These are phyloP conservation scores for Pseudogymnoascus pannorum DNA, from an alignment of 2,329 filamentous ascomycete genomes.

Conservation along the genomic window DNA sequence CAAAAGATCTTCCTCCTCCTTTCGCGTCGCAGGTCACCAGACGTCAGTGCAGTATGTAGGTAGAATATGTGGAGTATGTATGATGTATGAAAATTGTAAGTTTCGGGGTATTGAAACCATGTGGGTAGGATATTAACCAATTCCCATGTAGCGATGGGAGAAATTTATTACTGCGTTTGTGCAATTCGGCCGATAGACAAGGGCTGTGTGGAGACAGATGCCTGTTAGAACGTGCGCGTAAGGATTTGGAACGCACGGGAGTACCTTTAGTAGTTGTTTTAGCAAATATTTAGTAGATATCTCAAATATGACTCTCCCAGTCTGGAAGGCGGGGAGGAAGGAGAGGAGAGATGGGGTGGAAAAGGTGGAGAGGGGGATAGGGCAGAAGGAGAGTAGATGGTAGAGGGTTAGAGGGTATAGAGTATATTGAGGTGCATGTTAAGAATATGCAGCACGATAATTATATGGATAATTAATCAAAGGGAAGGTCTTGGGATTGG, in stretches of 20 bases:
- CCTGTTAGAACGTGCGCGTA: constrained; percentile 1
- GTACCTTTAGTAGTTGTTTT: not conserved
- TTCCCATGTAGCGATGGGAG: not conserved
- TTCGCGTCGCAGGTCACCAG: not conserved
- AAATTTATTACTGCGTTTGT: not conserved
- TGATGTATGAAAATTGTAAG: constrained; percentile 2
- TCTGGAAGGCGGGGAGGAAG: not conserved
- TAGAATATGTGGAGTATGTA: not conserved
- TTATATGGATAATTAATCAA: not conserved
- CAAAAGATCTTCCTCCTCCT: not conserved
- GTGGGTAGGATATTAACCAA: not conserved
- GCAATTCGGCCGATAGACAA: not conserved
- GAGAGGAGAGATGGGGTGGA: not conserved
- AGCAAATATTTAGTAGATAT: not conserved
- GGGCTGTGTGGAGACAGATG: not conserved
- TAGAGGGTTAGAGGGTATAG: not conserved
- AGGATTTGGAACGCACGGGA: not conserved
- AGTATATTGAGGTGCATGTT: not conserved
- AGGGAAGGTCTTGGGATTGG: not conserved
- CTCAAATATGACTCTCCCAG: not conserved
- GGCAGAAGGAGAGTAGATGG: not conserved
- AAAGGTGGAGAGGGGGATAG: not conserved
- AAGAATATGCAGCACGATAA: not conserved
- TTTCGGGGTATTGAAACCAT: constrained; percentile 1
- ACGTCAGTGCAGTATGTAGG: not conserved